These are phyloP conservation scores for Tuber indicum DNA, from an alignment of 495 filamentous ascomycete genomes.

Conservation along the genomic window DNA sequence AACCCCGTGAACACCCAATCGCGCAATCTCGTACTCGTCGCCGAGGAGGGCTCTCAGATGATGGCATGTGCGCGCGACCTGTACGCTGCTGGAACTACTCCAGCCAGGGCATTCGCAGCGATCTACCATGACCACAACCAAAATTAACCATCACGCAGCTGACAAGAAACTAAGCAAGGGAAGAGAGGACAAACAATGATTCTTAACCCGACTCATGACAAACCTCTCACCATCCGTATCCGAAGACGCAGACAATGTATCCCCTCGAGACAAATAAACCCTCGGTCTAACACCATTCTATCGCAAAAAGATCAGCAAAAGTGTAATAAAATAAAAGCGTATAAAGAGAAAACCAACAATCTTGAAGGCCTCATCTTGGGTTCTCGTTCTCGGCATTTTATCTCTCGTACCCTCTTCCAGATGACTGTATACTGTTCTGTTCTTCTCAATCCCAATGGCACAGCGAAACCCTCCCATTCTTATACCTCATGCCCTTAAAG, in stretches of 20 bases:
- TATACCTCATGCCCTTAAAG: not conserved
- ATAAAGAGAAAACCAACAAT: slow-evolving; percentile 20
- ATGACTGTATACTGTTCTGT: not conserved
- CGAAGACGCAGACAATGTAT: slow-evolving; percentile 25
- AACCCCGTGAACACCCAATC: slow-evolving; percentile 22
- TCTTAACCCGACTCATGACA: slow-evolving; percentile 18
- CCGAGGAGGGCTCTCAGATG: slow-evolving; percentile 34
- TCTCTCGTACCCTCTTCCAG: not conserved
- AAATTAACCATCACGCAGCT: not conserved
- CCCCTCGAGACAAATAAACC: slow-evolving; percentile 19
- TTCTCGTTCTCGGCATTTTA: slow-evolving; percentile 23
- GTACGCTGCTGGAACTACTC: slow-evolving; percentile 9
- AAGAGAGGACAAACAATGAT: slow-evolving; percentile 28
- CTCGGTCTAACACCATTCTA: slow-evolving; percentile 29
- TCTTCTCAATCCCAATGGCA: not conserved
- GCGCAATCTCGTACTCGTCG: slow-evolving; percentile 32
- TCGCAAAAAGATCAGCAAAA: not conserved
- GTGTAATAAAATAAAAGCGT: not conserved
- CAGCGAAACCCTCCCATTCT: slow-evolving; percentile 1
- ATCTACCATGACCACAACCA: slow-evolving; percentile 8
- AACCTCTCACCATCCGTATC: slow-evolving; percentile 26
- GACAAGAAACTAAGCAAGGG: not conserved
- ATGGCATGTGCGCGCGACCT: slow-evolving; percentile 28
- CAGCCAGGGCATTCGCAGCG: slow-evolving; percentile 26
- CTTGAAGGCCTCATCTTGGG: slow-evolving; percentile 12